Conservation (phyloP, 768 basidiomycete species). For the Amanita muscaria region DNA sequence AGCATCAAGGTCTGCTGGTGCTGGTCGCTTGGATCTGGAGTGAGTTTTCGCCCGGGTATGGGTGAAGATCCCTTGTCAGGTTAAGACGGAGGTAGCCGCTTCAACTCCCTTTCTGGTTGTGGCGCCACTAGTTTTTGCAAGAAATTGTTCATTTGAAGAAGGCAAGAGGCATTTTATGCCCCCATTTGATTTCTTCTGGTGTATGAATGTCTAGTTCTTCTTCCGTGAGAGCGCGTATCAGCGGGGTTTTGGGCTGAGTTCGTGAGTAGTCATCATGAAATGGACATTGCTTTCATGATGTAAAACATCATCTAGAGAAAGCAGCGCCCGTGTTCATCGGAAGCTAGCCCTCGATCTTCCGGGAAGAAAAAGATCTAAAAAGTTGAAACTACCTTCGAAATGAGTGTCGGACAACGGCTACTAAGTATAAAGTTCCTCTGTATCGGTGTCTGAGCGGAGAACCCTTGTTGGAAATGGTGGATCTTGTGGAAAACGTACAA, state of each 20-base stretch:
- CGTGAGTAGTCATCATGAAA: conserved; percentile 63
- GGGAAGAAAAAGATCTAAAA: conserved; percentile 80
- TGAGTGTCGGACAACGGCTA: conserved; percentile 58
- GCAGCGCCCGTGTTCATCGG: conserved; percentile 62
- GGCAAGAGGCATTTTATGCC: conserved; percentile 65
- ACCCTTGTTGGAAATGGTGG: too few relatives aligned
- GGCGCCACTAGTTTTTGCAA: conserved; percentile 58
- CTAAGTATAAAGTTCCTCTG: too few relatives aligned
- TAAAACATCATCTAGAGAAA: conserved; percentile 82
- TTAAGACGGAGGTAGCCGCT: conserved; percentile 23
- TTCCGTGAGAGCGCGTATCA: conserved; percentile 43
- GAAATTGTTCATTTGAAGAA: conserved; percentile 60
- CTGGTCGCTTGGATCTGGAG: background rate
- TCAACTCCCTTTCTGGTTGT: conserved; percentile 41
- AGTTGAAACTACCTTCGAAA: conserved; percentile 67
- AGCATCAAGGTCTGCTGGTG: background rate
- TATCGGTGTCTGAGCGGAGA: too few relatives aligned
- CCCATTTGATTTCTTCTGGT: conserved; percentile 70
- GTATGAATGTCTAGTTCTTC: conserved; percentile 68
- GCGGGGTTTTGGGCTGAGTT: conserved; percentile 52
- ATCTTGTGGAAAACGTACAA: too few relatives aligned
- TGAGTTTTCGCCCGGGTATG: background rate
- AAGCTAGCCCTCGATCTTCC: conserved; percentile 55
- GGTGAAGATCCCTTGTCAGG: conserved; percentile 32
- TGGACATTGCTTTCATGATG: conserved; percentile 49